A percentile compares a stretch with the other conserved stretches of the same genome.
phyloP scores from a whole-genome alignment of 169 alveolate genomes.

The Cryptosporidium bovis region DNA sequence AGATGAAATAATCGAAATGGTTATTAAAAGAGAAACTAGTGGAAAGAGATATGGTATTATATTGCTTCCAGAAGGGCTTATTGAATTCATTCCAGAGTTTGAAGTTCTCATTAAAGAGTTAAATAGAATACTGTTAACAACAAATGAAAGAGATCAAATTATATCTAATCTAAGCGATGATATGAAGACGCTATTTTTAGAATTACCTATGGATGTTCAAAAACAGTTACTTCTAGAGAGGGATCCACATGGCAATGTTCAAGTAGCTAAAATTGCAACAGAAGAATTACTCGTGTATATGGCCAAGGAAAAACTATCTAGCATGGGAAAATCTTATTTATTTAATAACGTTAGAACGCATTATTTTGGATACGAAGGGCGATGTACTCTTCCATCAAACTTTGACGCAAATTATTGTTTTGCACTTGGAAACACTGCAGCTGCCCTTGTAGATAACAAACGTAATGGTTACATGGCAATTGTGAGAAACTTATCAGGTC shows the following conservation, averaged over 20 bases:
- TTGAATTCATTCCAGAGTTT: slow-evolving; percentile 88
- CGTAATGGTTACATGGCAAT: slow-evolving; percentile 87
- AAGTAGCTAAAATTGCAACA: slow-evolving; percentile 89
- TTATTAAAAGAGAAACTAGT: slow-evolving; percentile 78
- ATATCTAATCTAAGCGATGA: slow-evolving; percentile 74
- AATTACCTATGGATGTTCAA: slow-evolving; percentile 83
- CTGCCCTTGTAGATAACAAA: slow-evolving; percentile 80
- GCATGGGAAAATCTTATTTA: slow-evolving; percentile 65
- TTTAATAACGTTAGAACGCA: slow-evolving; percentile 82
- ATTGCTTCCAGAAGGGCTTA: slow-evolving; percentile 88
- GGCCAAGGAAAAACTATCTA: slow-evolving; percentile 37
- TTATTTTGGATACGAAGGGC: slow-evolving; percentile 91
- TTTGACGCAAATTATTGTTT: slow-evolving; percentile 89
- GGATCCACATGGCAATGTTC: slow-evolving; percentile 92
- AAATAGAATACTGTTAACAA: slow-evolving; percentile 12
- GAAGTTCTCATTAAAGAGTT: slow-evolving; percentile 81
- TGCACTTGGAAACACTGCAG: slow-evolving; percentile 86
- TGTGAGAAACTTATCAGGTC: slow-evolving; percentile 78
- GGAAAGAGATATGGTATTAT: slow-evolving; percentile 86
- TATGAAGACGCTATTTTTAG: slow-evolving; percentile 68
- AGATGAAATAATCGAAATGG: slow-evolving; percentile 82
- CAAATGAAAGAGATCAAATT: slow-evolving; percentile 49
- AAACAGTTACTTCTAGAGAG: slow-evolving; percentile 87
- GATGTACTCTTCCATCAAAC: slow-evolving; percentile 89
- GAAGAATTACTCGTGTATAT: slow-evolving; percentile 83